Percentiles rank a stretch among this genome's conserved stretches.
Evolutionary conservation across 2,329 filamentous ascomycete genomes (phyloP).

Genomic region (Trichophyton verrucosum): DNA sequence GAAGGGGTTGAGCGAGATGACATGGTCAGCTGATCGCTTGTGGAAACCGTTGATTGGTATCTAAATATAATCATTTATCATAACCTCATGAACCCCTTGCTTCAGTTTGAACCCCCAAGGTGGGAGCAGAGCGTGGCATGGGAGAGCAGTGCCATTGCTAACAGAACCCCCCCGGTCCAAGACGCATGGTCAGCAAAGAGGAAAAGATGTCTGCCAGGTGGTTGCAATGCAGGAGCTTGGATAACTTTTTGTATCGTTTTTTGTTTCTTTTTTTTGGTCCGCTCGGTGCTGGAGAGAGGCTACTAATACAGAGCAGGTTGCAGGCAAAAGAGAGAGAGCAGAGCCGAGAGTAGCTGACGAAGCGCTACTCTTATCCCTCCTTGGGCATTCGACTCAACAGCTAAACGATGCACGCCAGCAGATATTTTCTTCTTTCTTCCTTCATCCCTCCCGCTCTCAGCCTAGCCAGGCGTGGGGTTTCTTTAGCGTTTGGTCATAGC

Average conservation of each 20-base stretch:
- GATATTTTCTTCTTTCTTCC: background rate
- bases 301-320: slow-evolving; percentile 1
- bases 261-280: background rate
- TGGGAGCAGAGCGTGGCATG: no score
- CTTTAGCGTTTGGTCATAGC: no score
- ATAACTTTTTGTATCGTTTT: background rate
- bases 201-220: background rate
- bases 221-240: background rate
- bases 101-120: background rate
- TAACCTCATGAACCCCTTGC: background rate
- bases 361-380: background rate
- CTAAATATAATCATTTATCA: slow-evolving; percentile 2
- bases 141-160: no score
- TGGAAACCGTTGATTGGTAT: slow-evolving; percentile 1
- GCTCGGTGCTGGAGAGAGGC: background rate
- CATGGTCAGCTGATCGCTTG: background rate
- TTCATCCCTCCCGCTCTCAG: no score
- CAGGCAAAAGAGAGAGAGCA: background rate
- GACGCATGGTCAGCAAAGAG: background rate
- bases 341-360: background rate
- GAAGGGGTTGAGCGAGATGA: background rate
- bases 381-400: background rate
- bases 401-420: background rate
- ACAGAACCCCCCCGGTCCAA: background rate
- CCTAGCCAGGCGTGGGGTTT: no score